These are phyloP conservation scores for Penicillium pulvis DNA, from an alignment of 495 filamentous ascomycete species.

Conservation along the genomic window DNA sequence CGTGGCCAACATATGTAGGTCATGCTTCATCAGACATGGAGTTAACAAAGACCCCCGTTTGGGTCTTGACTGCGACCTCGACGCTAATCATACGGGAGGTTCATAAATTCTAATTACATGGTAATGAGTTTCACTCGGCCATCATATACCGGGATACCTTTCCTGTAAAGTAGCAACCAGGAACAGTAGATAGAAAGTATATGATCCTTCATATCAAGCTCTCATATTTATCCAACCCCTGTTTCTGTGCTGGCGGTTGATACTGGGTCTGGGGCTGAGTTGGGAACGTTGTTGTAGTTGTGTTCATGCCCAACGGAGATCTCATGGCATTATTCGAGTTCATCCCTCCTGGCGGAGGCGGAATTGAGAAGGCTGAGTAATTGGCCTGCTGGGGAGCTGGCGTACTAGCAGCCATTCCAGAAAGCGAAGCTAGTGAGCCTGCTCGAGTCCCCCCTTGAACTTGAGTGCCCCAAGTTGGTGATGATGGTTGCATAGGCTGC, in stretches of 20 bases:
- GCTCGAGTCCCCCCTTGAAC: constrained; percentile 22
- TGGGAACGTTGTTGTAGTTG: constrained; percentile 21
- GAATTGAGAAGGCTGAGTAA: constrained; percentile 50
- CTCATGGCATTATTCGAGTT: constrained; percentile 19
- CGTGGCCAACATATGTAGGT: background rate
- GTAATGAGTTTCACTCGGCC: background rate
- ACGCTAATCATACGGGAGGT: background rate
- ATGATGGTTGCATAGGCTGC: constrained; percentile 19
- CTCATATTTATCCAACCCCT: constrained; percentile 78
- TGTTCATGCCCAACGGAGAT: constrained; percentile 23
- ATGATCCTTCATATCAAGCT: constrained; percentile 62
- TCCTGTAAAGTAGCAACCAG: background rate
- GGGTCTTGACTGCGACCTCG: background rate
- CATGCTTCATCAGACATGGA: background rate
- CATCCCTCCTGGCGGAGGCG: constrained; percentile 41
- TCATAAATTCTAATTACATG: background rate
- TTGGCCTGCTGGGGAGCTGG: constrained; percentile 31
- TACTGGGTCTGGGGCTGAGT: constrained; percentile 17
- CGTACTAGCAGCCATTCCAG: constrained; percentile 28
- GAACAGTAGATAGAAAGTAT: constrained; percentile 8
- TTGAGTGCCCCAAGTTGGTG: constrained; percentile 32
- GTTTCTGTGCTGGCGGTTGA: constrained; percentile 41
- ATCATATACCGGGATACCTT: background rate
- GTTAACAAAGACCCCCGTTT: background rate
- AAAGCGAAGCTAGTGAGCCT: constrained; percentile 28